Base-by-base conservation (phyloP, 1,139 yeast genomes). In the Candida gigantensis region DNA sequence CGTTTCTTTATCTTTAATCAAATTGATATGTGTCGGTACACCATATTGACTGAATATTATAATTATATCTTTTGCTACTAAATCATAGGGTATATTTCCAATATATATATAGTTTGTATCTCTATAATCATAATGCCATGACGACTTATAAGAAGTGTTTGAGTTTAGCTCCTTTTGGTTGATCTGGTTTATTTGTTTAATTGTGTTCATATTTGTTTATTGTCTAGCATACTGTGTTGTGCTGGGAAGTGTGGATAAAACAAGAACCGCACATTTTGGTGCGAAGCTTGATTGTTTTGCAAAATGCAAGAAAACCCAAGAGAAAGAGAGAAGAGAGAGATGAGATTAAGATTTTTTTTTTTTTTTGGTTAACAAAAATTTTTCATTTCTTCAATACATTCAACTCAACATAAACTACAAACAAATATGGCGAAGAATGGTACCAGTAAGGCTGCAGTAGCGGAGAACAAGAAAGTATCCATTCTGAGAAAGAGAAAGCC, bases 41-140 rank as follows among this genome's bases (percentile, higher is more conserved):
- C 98, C 98, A 57, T 75, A 92, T 55, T 92, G 97, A 4, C 96
- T 84, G 55, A 92, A 92, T 26, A 90, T 77, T 0, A 80, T 74
- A 8, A 89, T 53, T 1, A 92, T 59, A 52, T 92, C 97, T 28
- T 81, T 80, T 51, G 86, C 95, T 7, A 78, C 77, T 28, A 89
- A 56, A 4, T 74, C 76, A 13, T 52, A 61, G 9, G 89, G 83
- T 14, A 92, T 58, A n/a, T 84, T 80, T 1, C 96, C 95, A 20
- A 90, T 79, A 51, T 62, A 75, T 33, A 69, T 55, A 42, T 67
- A 68, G n/a, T 65, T 57, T 0, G 94, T 77, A 47, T 88, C 92
- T 21, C 69, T 67, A 54, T 82, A 88, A 46, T 90, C 96, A 47
- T 79, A 73, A 54, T 90, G 97, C 97, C 97, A 90, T 8, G 96